Evolutionary conservation across 75 land plant species (phyloP), one percentile per base, ranked within the genome.

Genomic region (Picea glauca): DNA sequence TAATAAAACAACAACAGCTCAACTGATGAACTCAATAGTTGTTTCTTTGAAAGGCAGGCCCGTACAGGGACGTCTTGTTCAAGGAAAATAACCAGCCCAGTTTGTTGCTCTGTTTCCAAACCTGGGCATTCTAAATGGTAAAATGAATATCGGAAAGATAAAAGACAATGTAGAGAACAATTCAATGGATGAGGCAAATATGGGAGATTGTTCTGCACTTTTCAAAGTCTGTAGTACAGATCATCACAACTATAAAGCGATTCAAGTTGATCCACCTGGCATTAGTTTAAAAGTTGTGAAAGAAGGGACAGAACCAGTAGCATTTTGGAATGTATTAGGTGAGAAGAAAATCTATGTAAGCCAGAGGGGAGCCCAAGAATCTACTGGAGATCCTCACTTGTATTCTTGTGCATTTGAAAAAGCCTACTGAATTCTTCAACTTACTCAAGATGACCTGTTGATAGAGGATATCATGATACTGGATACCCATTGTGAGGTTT

Each of bases 51-150:
- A 86, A 65, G 85, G 80, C 32, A 85, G 82, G 40, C 85, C 85
- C n/a, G 86, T 83, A 59, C 82, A 86, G 88, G 88, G 74, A 15
- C 78, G 65, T 31, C 72, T 86, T 72, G 33, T 78, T 70, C 80
- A 87, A 84, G 88, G 88, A 54, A 84, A 81, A 67, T 86, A 87
- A 66, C 87, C 86, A 26, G 46, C 87, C 46, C 79, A 87, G 64
- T 87, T 87, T 81, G 21, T 87, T 78, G 79, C 83, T 58, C n/a
- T n/a, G n/a, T n/a, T n/a, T n/a, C n/a, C n/a, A n/a, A n/a, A n/a
- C n/a, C n/a, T n/a, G n/a, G n/a, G n/a, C n/a, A n/a, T n/a, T n/a
- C 79, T 60, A 38, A 78, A 87, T 87, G 88, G 79, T 72, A 57
- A 80, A 50, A 43, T 67, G 18, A 78, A 74, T 66, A 15, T 83